phyloP scores from a whole-genome alignment of 148 eudicot species.

The Chenopodium formosanum region DNA sequence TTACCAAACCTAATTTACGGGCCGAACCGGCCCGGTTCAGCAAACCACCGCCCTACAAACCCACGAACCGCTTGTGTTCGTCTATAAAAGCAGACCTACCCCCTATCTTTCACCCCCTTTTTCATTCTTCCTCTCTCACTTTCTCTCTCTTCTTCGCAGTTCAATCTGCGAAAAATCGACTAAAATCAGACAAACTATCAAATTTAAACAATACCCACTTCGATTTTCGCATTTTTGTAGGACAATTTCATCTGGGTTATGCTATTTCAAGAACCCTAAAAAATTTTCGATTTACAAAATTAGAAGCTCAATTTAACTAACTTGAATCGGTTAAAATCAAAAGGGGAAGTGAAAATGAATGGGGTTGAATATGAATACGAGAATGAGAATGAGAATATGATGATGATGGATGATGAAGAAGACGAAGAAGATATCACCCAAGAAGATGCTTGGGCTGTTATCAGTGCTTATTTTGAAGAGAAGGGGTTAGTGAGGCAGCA shows the following conservation, averaged over 20 bases:
- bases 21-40: neutral
- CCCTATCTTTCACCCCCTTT: neutral
- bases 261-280: constrained; percentile 2
- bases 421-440: constrained; percentile 85
- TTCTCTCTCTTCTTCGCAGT: neutral
- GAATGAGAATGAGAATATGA: constrained; percentile 9
- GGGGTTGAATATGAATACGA: constrained; percentile 26
- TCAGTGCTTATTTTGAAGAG: constrained; percentile 90
- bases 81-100: constrained; percentile 24
- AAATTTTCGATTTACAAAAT: neutral
- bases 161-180: neutral
- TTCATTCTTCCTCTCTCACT: neutral
- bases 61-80: neutral
- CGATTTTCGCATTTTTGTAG: neutral
- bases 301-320: neutral
- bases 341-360: constrained; percentile 6
- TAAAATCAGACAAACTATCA: neutral
- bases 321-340: neutral
- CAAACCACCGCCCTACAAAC: neutral
- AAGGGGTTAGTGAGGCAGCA: constrained; percentile 93
- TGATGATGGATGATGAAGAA: constrained; percentile 22
- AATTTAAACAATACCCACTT: neutral
- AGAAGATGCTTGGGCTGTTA: constrained; percentile 97
- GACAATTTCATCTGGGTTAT: neutral
- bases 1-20: too few species aligned